Evolutionary conservation across 2,329 filamentous ascomycete genomes (phyloP), one percentile per base, ranked within the genome.

Genomic region (Cladosporium halotolerans): DNA sequence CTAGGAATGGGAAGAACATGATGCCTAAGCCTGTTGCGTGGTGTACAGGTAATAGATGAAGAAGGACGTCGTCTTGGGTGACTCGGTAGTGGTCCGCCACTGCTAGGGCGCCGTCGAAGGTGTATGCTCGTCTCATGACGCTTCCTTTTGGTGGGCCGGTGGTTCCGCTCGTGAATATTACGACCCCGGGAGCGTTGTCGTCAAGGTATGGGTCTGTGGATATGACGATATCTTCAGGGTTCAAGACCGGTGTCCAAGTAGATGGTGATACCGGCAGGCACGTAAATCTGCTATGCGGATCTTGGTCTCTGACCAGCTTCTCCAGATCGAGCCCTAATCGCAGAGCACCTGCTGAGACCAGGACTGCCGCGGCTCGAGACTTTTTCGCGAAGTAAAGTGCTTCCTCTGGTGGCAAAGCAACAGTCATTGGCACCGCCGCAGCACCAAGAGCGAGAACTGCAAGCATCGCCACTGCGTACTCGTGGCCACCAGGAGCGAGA

Each of bases 61-160:
- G 73, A 1, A 78, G 67, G 23, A 72, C 70, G 57, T 78, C 76
- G 1, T 68, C 63, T 32, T 53, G 54, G 1, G 58, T 61, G 1
- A 71, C 62, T 6, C 59, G 56, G 56, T 74, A 74, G 57, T 72
- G 65, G 63, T 73, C 73, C 11, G 71, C 68, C 4, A 71, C 62
- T 58, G 68, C 63, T 60, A 73, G 57, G 10, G 66, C 66, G 48
- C 64, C 65, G 36, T 69, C 66, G 54, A 70, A 70, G 9, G 70
- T 65, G 56, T 70, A 75, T 1, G 68, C 66, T 36, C 72, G 63
- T 9, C 71, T 67, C 72, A 74, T 74, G 1, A 76, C 70, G 23
- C 71, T 70, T 2, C 88, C 88, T 64, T 95, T 95, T 0, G 88
- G 89, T 1, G 74, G 75, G 0, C 88, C 89, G 0, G 89, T 95